These are phyloP conservation scores for Schizosaccharomyces osmophilus DNA, from an alignment of 805 yeast species.

Conservation along the genomic window DNA sequence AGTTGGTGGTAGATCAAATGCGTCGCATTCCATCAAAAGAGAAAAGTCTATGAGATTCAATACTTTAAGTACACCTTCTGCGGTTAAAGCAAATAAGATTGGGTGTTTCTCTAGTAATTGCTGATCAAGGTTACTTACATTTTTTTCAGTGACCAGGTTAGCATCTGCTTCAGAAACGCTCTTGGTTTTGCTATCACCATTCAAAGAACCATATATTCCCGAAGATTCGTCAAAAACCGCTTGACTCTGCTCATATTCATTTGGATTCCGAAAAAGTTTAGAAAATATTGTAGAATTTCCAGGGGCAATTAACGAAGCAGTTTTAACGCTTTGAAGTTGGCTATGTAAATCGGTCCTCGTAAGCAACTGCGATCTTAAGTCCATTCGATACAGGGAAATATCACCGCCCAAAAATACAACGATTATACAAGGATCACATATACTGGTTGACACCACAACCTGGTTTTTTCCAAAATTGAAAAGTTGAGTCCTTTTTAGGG, in stretches of 20 bases:
- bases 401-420: conserved; percentile 21
- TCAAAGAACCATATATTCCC: neutral
- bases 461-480: conserved; percentile 5
- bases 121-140: neutral
- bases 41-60: neutral
- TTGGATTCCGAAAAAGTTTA: neutral
- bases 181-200: neutral
- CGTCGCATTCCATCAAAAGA: neutral
- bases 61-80: neutral
- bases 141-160: neutral
- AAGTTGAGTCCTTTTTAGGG: conserved; percentile 24
- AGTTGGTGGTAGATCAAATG: neutral
- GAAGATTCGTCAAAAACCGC: neutral
- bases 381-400: conserved; percentile 4
- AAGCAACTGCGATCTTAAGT: neutral
- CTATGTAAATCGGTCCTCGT: conserved; percentile 1
- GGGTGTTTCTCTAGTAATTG: neutral
- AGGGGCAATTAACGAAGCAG: neutral
- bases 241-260: neutral
- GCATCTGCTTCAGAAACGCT: neutral
- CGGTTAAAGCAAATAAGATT: neutral
- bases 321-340: neutral
- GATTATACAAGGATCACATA: conserved; percentile 38
- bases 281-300: neutral
- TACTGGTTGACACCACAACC: conserved; percentile 34